Evolutionary conservation across 805 yeast genomes (phyloP).

Genomic region (Kuraishia piskuri): DNA sequence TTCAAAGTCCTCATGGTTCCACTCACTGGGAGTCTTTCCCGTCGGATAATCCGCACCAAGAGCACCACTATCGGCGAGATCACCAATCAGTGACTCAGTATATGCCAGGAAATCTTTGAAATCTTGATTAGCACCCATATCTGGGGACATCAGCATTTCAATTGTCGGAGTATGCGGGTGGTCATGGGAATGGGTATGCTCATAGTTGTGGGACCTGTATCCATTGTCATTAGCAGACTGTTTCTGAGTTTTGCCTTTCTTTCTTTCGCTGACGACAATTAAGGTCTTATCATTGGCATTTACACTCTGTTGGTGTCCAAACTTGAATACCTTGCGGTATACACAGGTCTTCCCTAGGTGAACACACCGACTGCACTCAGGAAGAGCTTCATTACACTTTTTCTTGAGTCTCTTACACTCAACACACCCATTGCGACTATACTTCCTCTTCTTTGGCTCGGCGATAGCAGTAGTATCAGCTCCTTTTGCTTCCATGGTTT

Average conservation of each 20-base stretch:
- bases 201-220: background rate
- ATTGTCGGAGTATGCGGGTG: background rate
- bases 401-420: conserved; percentile 32
- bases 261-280: background rate
- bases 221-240: background rate
- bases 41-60: background rate
- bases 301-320: conserved; percentile 8
- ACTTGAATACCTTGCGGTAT: conserved; percentile 22
- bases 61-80: background rate
- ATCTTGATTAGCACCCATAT: background rate
- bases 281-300: background rate
- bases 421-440: conserved; percentile 31
- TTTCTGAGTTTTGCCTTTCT: background rate
- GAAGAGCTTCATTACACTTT: conserved; percentile 25
- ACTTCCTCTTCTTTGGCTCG: conserved; percentile 10
- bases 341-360: conserved; percentile 24
- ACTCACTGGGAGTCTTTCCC: background rate
- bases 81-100: background rate
- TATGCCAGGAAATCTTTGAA: background rate
- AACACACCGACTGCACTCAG: conserved; percentile 28
- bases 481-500: background rate
- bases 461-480: background rate
- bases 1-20: background rate
- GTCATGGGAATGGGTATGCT: background rate
- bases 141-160: background rate